phyloP scores from a whole-genome alignment of 1,284 basidiomycete genomes.

The Puccinia hordei region DNA sequence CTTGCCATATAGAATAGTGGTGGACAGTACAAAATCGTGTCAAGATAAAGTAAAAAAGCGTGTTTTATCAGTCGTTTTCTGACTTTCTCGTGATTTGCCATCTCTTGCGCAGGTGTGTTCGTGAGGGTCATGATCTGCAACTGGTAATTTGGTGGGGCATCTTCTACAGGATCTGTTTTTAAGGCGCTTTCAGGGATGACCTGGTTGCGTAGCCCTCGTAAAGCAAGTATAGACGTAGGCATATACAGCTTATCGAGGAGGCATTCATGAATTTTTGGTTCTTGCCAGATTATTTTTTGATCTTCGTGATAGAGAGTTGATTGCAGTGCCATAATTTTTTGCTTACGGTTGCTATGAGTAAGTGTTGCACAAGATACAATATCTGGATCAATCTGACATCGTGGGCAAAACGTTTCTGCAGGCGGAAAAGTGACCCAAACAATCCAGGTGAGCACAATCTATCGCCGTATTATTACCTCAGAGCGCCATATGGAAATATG shows the following conservation, averaged over 20 bases:
- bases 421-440: not conserved
- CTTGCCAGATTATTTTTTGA: not conserved
- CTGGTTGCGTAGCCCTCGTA: constrained; percentile 12
- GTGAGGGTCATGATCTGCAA: not conserved
- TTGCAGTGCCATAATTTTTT: not conserved
- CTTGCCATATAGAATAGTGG: constrained; percentile 14
- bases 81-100: not conserved
- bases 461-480: not conserved
- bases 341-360: constrained; percentile 11
- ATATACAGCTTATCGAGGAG: not conserved
- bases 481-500: not conserved
- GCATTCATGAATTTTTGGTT: not conserved
- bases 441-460: not conserved
- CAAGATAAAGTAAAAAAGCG: not conserved
- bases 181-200: not conserved
- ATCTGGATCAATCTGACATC: not conserved
- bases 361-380: constrained; percentile 10
- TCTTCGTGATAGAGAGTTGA: not conserved
- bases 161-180: not conserved
- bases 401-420: constrained; percentile 6
- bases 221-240: constrained; percentile 5
- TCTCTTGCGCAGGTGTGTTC: not conserved
- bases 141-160: not conserved
- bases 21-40: constrained; percentile 13
- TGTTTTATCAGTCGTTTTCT: constrained; percentile 15